Conservation (phyloP, 2,329 filamentous ascomycete genomes). For the Phialophora expanda region DNA sequence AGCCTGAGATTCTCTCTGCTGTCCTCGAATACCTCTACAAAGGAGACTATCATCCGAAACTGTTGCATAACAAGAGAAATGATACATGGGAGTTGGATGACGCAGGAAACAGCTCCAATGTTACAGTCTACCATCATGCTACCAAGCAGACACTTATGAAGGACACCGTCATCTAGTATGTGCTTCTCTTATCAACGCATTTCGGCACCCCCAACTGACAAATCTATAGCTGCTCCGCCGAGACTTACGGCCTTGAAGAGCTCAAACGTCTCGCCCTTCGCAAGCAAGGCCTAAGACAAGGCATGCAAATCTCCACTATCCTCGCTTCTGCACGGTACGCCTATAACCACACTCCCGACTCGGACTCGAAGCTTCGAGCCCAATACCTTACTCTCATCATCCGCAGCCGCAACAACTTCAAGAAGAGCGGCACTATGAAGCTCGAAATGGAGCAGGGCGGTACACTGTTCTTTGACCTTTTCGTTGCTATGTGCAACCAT, state of each 20-base stretch:
- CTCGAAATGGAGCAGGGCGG: conserved; percentile 89
- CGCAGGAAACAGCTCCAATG: conserved; percentile 53
- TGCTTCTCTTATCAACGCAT: conserved; percentile 21
- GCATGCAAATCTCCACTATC: conserved; percentile 83
- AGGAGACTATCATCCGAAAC: conserved; percentile 86
- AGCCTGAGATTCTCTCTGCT: conserved; percentile 88
- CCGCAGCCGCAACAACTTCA: conserved; percentile 83
- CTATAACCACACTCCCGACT: conserved; percentile 86
- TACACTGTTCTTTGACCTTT: conserved; percentile 89
- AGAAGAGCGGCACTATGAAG: conserved; percentile 93
- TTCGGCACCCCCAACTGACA: conserved; percentile 20
- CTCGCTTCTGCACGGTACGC: conserved; percentile 85
- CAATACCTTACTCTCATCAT: conserved; percentile 94
- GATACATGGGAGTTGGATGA: conserved; percentile 84
- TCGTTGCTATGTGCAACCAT: conserved; percentile 90
- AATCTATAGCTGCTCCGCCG: conserved; percentile 69
- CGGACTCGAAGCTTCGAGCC: conserved; percentile 85
- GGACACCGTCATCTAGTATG: conserved; percentile 82
- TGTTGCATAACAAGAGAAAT: conserved; percentile 79
- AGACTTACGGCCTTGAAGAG: conserved; percentile 81
- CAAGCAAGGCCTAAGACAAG: conserved; percentile 87
- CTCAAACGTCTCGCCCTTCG: conserved; percentile 82
- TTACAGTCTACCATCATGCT: conserved; percentile 71
- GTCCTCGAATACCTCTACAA: conserved; percentile 93
- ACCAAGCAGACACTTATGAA: conserved; percentile 74